A percentile compares a stretch with the other conserved stretches of the same genome.
phyloP scores from a whole-genome alignment of 208 protist genomes.

The Vickermania spadyakhi region DNA sequence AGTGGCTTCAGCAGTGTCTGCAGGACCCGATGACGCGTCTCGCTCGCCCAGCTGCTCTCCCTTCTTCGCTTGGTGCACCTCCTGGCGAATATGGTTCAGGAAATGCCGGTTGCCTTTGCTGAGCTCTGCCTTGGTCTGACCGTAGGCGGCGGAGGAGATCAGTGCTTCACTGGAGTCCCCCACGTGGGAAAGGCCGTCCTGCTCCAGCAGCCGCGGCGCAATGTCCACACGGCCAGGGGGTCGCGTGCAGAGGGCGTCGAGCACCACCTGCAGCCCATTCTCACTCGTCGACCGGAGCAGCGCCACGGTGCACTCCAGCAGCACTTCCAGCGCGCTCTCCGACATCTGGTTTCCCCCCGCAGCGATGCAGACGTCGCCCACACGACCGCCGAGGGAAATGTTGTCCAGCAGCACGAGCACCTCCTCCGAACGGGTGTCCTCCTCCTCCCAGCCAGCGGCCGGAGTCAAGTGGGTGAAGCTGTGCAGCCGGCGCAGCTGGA shows the following conservation, averaged over 20 bases:
- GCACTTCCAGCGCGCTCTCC: slow-evolving; percentile 6
- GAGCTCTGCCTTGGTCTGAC: background rate
- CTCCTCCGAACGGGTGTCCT: slow-evolving; percentile 6
- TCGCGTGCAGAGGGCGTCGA: slow-evolving; percentile 30
- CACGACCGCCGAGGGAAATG: slow-evolving; percentile 30
- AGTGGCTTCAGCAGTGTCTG: background rate
- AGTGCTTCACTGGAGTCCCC: background rate
- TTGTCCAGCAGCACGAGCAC: slow-evolving; percentile 35
- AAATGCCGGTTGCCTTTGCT: background rate
- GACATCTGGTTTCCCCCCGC: slow-evolving; percentile 15
- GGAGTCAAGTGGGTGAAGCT: slow-evolving; percentile 5
- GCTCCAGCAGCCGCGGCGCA: background rate
- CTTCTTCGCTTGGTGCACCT: background rate
- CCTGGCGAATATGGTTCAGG: background rate
- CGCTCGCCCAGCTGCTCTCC: background rate
- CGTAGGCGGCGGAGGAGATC: slow-evolving; percentile 7
- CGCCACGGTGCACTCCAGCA: slow-evolving; percentile 23
- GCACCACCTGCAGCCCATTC: slow-evolving; percentile 14
- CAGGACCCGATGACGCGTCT: background rate
- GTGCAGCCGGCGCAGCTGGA: slow-evolving; percentile 22
- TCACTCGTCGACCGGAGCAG: slow-evolving; percentile 26
- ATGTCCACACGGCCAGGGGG: slow-evolving; percentile 1
- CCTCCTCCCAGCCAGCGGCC: background rate
- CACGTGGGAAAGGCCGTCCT: background rate
- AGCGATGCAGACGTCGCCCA: slow-evolving; percentile 43